Evolutionary conservation across 2,329 filamentous ascomycete species (phyloP).

Genomic region (Colletotrichum camelliae): DNA sequence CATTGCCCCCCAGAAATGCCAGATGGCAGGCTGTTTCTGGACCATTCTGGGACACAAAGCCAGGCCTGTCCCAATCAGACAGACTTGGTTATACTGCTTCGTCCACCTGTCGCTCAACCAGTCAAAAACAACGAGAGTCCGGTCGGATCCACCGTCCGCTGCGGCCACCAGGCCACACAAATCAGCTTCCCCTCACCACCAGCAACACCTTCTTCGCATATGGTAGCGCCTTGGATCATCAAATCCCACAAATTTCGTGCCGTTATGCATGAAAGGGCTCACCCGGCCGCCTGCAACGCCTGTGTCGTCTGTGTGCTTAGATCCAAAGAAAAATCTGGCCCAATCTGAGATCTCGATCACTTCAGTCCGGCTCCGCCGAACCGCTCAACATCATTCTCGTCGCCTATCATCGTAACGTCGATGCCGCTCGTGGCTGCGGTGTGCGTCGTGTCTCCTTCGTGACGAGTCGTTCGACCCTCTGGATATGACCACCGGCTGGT

Average conservation of each 20-base stretch:
- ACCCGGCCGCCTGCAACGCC: conserved; percentile 6
- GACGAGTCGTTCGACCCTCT: conserved; percentile 41
- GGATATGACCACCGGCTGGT: conserved; percentile 59
- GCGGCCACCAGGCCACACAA: conserved; percentile 18
- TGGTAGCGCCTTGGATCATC: conserved; percentile 8
- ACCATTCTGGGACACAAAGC: conserved; percentile 29
- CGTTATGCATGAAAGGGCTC: conserved; percentile 8
- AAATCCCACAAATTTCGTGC: conserved; percentile 17
- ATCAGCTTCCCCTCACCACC: conserved; percentile 8
- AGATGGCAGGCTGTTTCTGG: conserved; percentile 55
- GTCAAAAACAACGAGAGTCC: conserved; percentile 1
- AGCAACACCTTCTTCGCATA: not conserved
- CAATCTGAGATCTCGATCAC: conserved; percentile 16
- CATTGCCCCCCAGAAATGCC: conserved; percentile 43
- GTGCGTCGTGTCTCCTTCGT: conserved; percentile 38
- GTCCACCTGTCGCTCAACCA: not conserved
- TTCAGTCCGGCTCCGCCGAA: not conserved
- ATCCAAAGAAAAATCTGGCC: conserved; percentile 3
- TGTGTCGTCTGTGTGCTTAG: not conserved
- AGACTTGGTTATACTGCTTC: conserved; percentile 1
- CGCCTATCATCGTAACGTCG: conserved; percentile 32
- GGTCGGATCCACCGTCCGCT: conserved; percentile 13
- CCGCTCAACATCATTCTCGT: conserved; percentile 24
- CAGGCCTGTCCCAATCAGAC: conserved; percentile 10
- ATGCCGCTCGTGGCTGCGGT: conserved; percentile 30